Base-by-base conservation (phyloP, 2,329 filamentous ascomycete species). In the Boeremia exigua region DNA sequence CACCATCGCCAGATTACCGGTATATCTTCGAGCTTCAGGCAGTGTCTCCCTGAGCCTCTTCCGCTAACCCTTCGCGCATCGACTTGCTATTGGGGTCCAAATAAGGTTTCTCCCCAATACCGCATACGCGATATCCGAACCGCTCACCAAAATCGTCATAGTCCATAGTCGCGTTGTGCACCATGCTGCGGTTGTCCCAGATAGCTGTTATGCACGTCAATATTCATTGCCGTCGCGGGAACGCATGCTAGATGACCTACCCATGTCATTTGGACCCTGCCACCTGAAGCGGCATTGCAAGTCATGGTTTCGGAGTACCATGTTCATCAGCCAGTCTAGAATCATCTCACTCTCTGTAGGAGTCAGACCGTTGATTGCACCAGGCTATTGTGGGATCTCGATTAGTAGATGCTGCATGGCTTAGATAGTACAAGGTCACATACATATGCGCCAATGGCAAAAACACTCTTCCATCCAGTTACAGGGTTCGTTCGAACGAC, bases 121-220 rank as follows among this genome's bases (percentile, higher is more conserved):
- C 80, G 0, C 84, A 82, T 1, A 79, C 82, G 2, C 84, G 75
- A 58, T 84, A 79, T 4, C 84, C 84, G 17, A 78, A 76, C 3
- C 83, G 75, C 25, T 82, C 78, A 1, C 82, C 82, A 27, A 80
- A 78, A 40, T 87, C 87, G 59, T 88, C 86, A 59, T 82, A 86
- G 0, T 83, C 42, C 28, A 45, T 33, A 10, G 42, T 45, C 12
- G 28, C 42, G 23, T 88, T 80, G 58, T 86, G 84, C 60, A 82
- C 84, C 0, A 77, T 78, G 44, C 79, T 80, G 8, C 83, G 74
- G 57, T 88, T 88, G 65, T 88, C 86, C 86, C 86, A 88, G 57
- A 88, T 85, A 2, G 84, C 80, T 44, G 29, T 45, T 33, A 11
- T 17, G 5, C 8, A 45, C 9, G 23, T 40, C 25, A 40, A 23